These are phyloP conservation scores for Pseudohyphozyma bogoriensis DNA, from an alignment of 768 basidiomycete genomes.

Conservation along the genomic window DNA sequence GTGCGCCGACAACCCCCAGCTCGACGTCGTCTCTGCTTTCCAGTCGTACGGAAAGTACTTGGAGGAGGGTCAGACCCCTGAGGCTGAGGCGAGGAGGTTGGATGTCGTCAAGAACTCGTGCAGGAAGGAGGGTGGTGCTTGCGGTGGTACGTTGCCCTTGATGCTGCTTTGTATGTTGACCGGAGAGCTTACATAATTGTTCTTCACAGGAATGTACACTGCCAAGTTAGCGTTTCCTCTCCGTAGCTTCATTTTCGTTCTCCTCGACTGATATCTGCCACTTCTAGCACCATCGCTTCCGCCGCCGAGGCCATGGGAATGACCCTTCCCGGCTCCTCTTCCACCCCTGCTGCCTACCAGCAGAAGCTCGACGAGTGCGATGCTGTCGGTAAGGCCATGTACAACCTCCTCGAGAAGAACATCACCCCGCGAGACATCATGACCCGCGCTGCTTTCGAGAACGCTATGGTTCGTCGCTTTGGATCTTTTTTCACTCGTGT, in stretches of 20 bases:
- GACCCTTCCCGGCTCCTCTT: constrained; percentile 92
- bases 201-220: constrained; percentile 33
- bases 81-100: constrained; percentile 73
- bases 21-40: constrained; percentile 96
- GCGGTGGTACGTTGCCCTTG: constrained; percentile 49
- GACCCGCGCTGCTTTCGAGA: constrained; percentile 93
- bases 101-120: constrained; percentile 85
- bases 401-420: constrained; percentile 77
- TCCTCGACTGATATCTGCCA: too few relatives aligned
- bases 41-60: constrained; percentile 94
- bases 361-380: constrained; percentile 83
- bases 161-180: constrained; percentile 37
- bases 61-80: constrained; percentile 70
- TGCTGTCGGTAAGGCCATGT: constrained; percentile 69
- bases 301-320: constrained; percentile 92
- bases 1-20: constrained; percentile 72
- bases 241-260: background rate
- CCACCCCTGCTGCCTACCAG: constrained; percentile 82
- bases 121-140: constrained; percentile 85
- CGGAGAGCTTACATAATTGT: constrained; percentile 2
- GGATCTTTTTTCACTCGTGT: background rate
- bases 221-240: constrained; percentile 19
- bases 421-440: constrained; percentile 91
- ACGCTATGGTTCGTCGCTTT: constrained; percentile 65
- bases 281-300: constrained; percentile 84